Evolutionary conservation across 306 rosid species (phyloP), one percentile per base, ranked within the genome.

Genomic region (Dryas octopetala): DNA sequence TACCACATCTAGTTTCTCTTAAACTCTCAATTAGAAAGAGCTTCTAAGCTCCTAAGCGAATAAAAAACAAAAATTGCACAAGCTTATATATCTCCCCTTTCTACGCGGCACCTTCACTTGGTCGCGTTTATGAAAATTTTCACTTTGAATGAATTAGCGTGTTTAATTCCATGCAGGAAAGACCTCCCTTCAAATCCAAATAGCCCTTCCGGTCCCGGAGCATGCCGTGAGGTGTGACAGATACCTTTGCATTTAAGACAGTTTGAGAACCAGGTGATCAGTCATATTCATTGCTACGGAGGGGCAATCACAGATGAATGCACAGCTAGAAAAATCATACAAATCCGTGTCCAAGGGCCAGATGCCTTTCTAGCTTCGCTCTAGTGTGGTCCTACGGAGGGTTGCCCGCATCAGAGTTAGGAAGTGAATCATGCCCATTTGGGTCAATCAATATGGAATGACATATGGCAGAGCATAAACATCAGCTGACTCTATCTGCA

Each of bases 381-480:
- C 50, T n/a, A 4, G 43, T 68, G 62, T 19, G 63, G 76, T 83
- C 67, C 63, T 50, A 63, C 16, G 75, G 86, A 77, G 78, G 77
- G 81, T 54, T 62, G 73, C 72, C 83, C 71, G 71, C 71, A 19
- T 83, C 67, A 26, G 67, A n/a, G 70, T 66, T 74, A 19, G 59
- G 76, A 69, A 76, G 73, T 67, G 76, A 78, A 47, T 55, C 50
- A 69, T 74, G 87, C 82, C 54, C 73, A 54, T 74, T 73, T 12
- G 68, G 78, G 73, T 51, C 55, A 66, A 75, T 95, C 86, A 92
- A 80, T 92, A 90, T 9, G 97, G 99, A 81, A 95, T 75, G 58
- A 95, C 99, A 76, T 91, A 95, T 1, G 99, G 99, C 77, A 92
- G 83, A 73, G 97, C 97, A 64, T 71, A 83, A 60, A 90, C 69